Evolutionary conservation across 164 flowering plant species (phyloP).

Genomic region (Berberis vulgaris): DNA sequence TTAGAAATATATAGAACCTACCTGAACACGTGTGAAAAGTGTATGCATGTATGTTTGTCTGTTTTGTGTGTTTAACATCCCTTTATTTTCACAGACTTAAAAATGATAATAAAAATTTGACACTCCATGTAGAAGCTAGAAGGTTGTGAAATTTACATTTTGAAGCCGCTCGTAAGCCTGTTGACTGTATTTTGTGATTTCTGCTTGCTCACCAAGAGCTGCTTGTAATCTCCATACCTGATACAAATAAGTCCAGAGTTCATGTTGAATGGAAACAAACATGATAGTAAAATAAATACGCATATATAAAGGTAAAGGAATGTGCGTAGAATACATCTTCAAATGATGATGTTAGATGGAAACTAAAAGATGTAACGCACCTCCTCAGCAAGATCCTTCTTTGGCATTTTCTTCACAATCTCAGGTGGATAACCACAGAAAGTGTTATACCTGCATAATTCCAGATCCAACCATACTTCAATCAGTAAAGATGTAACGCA

Average conservation of each 20-base stretch:
- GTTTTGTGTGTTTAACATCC: too few species aligned
- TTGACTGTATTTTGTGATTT: conserved; percentile 82
- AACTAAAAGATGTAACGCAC: conserved; percentile 13
- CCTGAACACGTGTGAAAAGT: too few species aligned
- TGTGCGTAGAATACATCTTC: too few species aligned
- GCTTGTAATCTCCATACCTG: conserved; percentile 77
- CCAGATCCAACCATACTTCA: conserved; percentile 2
- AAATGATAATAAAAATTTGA: too few species aligned
- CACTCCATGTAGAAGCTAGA: neutral
- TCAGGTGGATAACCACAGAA: conserved; percentile 60
- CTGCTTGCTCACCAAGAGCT: conserved; percentile 82
- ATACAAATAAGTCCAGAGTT: neutral
- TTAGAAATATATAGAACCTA: too few species aligned
- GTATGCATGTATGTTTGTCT: too few species aligned
- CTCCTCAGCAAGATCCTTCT: conserved; percentile 79
- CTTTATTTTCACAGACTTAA: too few species aligned
- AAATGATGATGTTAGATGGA: neutral
- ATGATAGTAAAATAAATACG: too few species aligned
- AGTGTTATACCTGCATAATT: conserved; percentile 47
- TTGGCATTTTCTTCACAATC: conserved; percentile 68
- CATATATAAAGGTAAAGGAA: too few species aligned
- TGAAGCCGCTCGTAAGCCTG: conserved; percentile 87
- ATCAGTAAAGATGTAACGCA: conserved; percentile 10
- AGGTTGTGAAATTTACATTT: conserved; percentile 45
- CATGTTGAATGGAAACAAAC: too few species aligned